phyloP scores from a whole-genome alignment of 306 rosid species.

The Mucuna pruriens region DNA sequence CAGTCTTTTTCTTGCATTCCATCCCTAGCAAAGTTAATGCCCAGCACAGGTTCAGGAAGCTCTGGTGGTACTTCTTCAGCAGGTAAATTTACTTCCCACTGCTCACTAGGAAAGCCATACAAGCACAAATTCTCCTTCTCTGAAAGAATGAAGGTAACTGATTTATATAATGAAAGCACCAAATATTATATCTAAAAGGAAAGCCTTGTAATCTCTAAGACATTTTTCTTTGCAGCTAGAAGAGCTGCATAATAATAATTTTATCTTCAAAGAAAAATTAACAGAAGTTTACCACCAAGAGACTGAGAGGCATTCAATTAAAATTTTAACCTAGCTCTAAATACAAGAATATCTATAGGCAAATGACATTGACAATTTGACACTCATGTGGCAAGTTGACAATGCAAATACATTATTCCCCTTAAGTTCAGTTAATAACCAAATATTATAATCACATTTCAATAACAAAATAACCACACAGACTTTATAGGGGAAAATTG shows the following conservation, averaged over 20 bases:
- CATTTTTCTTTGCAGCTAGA: not conserved
- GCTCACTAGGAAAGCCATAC: conserved; percentile 87
- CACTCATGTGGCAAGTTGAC: not conserved
- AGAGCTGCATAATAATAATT: conserved; percentile 5
- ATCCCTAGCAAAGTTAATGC: conserved; percentile 95
- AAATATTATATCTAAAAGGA: conserved; percentile 2
- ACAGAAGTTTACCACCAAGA: not conserved
- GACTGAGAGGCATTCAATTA: conserved; percentile 10
- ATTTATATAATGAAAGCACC: conserved; percentile 33
- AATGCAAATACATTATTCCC: not conserved
- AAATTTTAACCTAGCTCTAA: not conserved
- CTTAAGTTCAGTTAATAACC: not conserved
- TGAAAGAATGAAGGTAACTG: conserved; percentile 46
- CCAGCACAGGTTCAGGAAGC: conserved; percentile 94
- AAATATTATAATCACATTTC: conserved; percentile 12
- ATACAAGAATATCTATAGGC: not conserved
- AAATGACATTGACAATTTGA: not conserved
- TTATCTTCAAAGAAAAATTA: not conserved
- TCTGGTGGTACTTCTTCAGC: conserved; percentile 99
- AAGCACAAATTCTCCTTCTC: conserved; percentile 95
- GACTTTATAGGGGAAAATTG: not conserved
- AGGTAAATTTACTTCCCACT: conserved; percentile 97
- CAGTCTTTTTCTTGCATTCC: conserved; percentile 95
- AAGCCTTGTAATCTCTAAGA: conserved; percentile 6
- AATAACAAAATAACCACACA: not conserved